Base-by-base conservation (phyloP, 495 filamentous ascomycete genomes). In the Tuber magnatum region DNA sequence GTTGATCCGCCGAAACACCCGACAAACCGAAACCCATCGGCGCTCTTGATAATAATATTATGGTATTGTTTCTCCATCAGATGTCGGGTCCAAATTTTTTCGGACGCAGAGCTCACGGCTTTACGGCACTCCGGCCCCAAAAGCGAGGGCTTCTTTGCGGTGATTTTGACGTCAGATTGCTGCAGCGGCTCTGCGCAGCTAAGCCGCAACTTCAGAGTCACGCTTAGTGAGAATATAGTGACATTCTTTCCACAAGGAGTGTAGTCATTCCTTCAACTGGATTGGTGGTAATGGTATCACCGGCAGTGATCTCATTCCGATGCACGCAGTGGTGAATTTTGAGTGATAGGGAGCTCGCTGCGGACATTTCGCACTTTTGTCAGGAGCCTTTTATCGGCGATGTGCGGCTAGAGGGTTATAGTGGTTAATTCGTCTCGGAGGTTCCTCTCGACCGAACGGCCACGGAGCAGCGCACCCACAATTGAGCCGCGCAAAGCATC, bases 171-270 rank as follows among this genome's bases (percentile, higher is more conserved):
- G 56, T 65, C 56, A 65, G 56, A 65, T 65, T 2, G 56, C 35
- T 65, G 28, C 28, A 32, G n/a, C 56, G 28, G 28, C 56, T 65
- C 28, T 56, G 12, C 28, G 10, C 28, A 65, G 56, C 56, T 65
- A 28, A 65, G 56, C 56, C 56, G 32, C 56, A 65, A 65, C 14
- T 24, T 65, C 28, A 65, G 56, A 65, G 56, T 65, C 56, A 65
- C 56, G 56, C 56, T 65, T 65, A 65, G 56, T 65, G 56, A 65
- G 56, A 65, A 65, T 65, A 65, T 65, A 65, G 56, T 35, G 56
- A 65, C 56, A 35, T 35, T 65, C 56, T 65, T 65, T 35, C 35
- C 4, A 3, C 56, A 65, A 65, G 56, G n/a, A n/a, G 56, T 16
- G 32, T 65, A 65, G n/a, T 65, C 28, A 28, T 35, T 65, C 7